Percentiles rank a stretch among this genome's conserved stretches.
Evolutionary conservation across 768 basidiomycete genomes (phyloP).

Genomic region (Collybia mongolica): DNA sequence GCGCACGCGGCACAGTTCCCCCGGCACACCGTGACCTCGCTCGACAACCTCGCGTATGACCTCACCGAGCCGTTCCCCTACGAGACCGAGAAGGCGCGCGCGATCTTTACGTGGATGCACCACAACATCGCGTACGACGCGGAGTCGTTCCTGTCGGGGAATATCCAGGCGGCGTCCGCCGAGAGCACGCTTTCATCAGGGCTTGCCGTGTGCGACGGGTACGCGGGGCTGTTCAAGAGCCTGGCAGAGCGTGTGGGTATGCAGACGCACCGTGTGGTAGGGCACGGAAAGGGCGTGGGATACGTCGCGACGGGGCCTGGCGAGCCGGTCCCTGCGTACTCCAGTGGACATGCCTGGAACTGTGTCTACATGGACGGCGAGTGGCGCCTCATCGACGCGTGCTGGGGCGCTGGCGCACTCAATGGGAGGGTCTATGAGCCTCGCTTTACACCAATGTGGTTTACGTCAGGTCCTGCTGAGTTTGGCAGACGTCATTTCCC

Average conservation of each 20-base stretch:
- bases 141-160: constrained; percentile 41
- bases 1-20: constrained; percentile 43
- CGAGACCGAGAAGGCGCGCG: constrained; percentile 44
- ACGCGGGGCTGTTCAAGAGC: constrained; percentile 40
- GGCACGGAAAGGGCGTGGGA: constrained; percentile 48
- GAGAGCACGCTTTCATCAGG: constrained; percentile 39
- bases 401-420: constrained; percentile 49
- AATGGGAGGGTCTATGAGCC: constrained; percentile 30
- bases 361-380: constrained; percentile 40
- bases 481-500: constrained; percentile 46
- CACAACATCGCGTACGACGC: constrained; percentile 46
- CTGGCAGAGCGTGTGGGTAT: constrained; percentile 39
- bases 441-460: constrained; percentile 39
- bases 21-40: constrained; percentile 34
- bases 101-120: constrained; percentile 47
- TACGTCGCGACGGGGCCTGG: constrained; percentile 29
- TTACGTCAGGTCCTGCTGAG: constrained; percentile 37
- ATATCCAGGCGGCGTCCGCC: constrained; percentile 32
- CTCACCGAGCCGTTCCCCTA: constrained; percentile 39
- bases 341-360: constrained; percentile 49
- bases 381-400: constrained; percentile 46
- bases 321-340: constrained; percentile 32
- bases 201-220: constrained; percentile 49
- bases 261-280: constrained; percentile 38
- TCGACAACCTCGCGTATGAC: constrained; percentile 37